These are phyloP conservation scores for Brassica napus DNA, from an alignment of 345 rosid genomes.

Conservation along the genomic window DNA sequence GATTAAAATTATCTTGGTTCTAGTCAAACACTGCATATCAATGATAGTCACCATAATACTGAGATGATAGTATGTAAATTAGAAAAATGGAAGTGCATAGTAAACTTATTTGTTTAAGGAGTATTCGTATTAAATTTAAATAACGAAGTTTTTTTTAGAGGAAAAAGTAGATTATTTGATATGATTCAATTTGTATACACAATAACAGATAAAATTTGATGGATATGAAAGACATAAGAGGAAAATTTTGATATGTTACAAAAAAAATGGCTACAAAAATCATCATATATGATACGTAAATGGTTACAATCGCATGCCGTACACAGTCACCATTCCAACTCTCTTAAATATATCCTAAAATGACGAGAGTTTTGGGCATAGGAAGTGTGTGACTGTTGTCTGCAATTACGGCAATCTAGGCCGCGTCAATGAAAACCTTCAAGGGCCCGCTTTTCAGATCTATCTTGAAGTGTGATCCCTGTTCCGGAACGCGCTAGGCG, in stretches of 20 bases:
- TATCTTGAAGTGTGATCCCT: neutral
- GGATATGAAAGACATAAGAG: neutral
- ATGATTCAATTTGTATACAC: too few relatives aligned
- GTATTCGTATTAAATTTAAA: too few relatives aligned
- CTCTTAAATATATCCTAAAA: neutral
- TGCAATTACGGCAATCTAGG: constrained; percentile 21
- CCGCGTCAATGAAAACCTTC: constrained; percentile 11
- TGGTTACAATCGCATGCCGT: neutral
- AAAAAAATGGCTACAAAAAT: neutral
- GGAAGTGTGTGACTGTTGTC: constrained; percentile 30
- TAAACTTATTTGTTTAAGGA: neutral
- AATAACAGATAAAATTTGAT: neutral
- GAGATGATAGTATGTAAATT: neutral
- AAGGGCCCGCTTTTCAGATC: constrained; percentile 24
- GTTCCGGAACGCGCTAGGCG: too few relatives aligned
- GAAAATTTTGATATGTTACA: neutral
- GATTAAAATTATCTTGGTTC: neutral
- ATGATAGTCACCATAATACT: neutral
- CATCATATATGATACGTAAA: neutral
- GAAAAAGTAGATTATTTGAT: neutral
- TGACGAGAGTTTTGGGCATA: constrained; percentile 24
- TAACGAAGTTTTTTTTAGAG: too few relatives aligned
- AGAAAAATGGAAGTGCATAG: neutral
- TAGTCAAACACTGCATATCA: neutral
- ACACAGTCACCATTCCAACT: neutral